Percentiles rank a stretch among this genome's conserved stretches.
Conservation (phyloP, 139 green algal species). For the Monoraphidium neglectum region DNA sequence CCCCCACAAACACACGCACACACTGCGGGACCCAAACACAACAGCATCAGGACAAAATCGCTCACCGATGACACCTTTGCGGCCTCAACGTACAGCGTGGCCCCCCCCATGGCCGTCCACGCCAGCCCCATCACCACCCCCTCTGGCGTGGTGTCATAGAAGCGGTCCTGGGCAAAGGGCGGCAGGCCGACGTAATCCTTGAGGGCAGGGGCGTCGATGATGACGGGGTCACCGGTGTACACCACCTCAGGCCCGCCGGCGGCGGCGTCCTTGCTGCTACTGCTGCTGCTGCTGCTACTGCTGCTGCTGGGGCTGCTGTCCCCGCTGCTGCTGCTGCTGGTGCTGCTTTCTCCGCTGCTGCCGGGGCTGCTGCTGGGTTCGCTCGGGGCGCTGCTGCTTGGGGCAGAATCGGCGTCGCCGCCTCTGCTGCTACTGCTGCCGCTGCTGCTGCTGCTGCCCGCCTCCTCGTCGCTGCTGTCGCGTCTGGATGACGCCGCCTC, state of each 20-base stretch:
- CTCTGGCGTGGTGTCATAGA: conserved; percentile 58
- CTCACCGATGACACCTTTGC: conserved; percentile 52
- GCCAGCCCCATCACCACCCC: conserved; percentile 97
- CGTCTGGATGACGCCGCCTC: too few species aligned
- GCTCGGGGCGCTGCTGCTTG: conserved; percentile 1
- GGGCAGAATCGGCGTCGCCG: background rate
- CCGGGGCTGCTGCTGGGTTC: conserved; percentile 9
- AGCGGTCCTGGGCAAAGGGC: conserved; percentile 84
- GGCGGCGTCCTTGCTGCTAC: background rate
- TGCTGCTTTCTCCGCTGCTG: conserved; percentile 5
- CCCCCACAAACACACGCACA: too few species aligned
- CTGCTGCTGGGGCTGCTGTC: conserved; percentile 20
- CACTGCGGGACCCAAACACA: background rate
- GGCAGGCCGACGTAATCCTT: conserved; percentile 90
- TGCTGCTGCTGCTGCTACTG: conserved; percentile 17
- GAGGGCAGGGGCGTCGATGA: conserved; percentile 65
- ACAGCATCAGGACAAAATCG: background rate
- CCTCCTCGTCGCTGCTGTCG: background rate
- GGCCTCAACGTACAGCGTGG: conserved; percentile 91
- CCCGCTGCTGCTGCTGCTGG: background rate
- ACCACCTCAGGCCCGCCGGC: conserved; percentile 12
- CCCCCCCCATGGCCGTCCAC: conserved; percentile 96
- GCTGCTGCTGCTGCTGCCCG: background rate
- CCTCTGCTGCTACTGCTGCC: conserved; percentile 1
- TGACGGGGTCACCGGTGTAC: conserved; percentile 61